A percentile compares a stretch with the other conserved stretches of the same genome.
Conservation (phyloP, 2,329 filamentous ascomycete species). For the Zymoseptoria passerinii region DNA sequence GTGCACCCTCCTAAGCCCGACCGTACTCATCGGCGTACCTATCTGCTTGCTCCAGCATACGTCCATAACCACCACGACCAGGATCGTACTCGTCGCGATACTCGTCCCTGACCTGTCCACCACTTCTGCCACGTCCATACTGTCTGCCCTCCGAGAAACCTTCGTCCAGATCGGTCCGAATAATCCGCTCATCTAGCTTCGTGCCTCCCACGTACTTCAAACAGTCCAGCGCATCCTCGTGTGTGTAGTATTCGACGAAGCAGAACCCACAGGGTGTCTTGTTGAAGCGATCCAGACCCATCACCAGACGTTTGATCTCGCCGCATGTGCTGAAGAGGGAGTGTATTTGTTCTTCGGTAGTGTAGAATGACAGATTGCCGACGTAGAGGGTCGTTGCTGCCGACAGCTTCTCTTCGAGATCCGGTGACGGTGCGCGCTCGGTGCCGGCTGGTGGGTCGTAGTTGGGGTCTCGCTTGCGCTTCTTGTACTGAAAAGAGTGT, state of each 20-base stretch:
- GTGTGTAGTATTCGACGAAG: constrained; percentile 98
- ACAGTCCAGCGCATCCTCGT: constrained; percentile 93
- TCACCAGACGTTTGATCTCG: constrained; percentile 95
- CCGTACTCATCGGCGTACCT: constrained; percentile 23
- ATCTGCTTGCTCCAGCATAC: constrained; percentile 56
- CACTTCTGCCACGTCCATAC: constrained; percentile 88
- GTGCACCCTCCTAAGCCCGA: neutral
- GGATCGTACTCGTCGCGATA: constrained; percentile 97
- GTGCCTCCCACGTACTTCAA: constrained; percentile 98
- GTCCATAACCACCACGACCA: constrained; percentile 79
- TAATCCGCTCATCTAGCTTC: constrained; percentile 94
- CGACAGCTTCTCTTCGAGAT: constrained; percentile 68
- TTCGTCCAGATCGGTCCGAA: constrained; percentile 88
- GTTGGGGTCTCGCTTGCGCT: constrained; percentile 54
- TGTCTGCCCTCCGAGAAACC: constrained; percentile 94
- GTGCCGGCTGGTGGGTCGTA: constrained; percentile 39
- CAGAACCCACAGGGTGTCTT: constrained; percentile 99
- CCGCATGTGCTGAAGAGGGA: constrained; percentile 61
- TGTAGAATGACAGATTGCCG: constrained; percentile 74
- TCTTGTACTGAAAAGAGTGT: constrained; percentile 54
- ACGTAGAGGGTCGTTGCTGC: constrained; percentile 94
- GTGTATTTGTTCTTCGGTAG: constrained; percentile 97
- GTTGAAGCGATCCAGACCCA: constrained; percentile 93
- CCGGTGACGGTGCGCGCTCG: constrained; percentile 40
- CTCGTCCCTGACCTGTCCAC: constrained; percentile 94